A percentile compares a stretch with the other conserved stretches of the same genome.
Conservation (phyloP, 768 basidiomycete species). For the Russula brevipes region DNA sequence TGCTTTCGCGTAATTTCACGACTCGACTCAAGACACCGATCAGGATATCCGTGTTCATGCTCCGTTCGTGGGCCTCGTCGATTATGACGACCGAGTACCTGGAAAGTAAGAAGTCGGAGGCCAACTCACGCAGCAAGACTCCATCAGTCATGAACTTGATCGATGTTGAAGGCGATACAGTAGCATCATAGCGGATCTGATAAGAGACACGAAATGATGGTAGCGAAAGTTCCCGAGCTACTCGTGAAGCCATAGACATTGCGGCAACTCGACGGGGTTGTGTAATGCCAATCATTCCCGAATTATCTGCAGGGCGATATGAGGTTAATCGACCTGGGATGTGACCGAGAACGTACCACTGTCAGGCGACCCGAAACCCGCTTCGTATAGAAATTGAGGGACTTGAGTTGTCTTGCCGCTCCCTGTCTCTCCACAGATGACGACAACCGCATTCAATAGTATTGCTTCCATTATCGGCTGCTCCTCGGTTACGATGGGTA, state of each 20-base stretch:
- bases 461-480: slow-evolving; percentile 92
- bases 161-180: slow-evolving; percentile 79
- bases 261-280: slow-evolving; percentile 97
- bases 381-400: slow-evolving; percentile 97
- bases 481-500: slow-evolving; percentile 92
- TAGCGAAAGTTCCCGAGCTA: slow-evolving; percentile 87
- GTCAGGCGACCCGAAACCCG: slow-evolving; percentile 80
- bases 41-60: slow-evolving; percentile 96
- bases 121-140: slow-evolving; percentile 88
- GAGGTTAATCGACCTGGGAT: background rate
- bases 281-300: slow-evolving; percentile 96
- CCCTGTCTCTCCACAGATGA: slow-evolving; percentile 93
- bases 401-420: slow-evolving; percentile 98
- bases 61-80: slow-evolving; percentile 97
- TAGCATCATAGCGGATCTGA: slow-evolving; percentile 96
- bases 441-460: slow-evolving; percentile 76
- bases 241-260: slow-evolving; percentile 91
- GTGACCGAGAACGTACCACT: slow-evolving; percentile 53
- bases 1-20: slow-evolving; percentile 78
- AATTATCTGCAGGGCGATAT: slow-evolving; percentile 59
- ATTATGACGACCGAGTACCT: slow-evolving; percentile 94
- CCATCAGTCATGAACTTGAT: slow-evolving; percentile 99
- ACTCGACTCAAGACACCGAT: slow-evolving; percentile 97
- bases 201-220: slow-evolving; percentile 82
- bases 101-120: slow-evolving; percentile 86